Evolutionary conservation across 1,284 basidiomycete genomes (phyloP), one percentile per base, ranked within the genome.

Genomic region (Apiotrichum domesticum): DNA sequence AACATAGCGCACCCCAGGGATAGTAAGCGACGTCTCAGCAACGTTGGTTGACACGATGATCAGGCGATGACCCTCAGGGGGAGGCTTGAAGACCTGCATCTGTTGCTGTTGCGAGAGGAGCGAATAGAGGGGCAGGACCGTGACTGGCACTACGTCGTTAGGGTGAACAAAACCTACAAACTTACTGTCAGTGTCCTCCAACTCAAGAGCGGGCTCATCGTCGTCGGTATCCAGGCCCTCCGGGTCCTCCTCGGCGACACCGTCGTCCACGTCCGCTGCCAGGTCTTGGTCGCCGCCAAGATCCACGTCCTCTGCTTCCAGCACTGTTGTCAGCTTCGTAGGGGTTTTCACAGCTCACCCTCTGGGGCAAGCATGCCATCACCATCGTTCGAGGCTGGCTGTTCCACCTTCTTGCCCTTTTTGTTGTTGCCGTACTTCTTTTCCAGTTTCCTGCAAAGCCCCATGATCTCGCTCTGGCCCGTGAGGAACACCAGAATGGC

Each of bases 41-140:
- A 89, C 86, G 69, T 89, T 89, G 35, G 87, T 89, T 0, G 87
- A 80, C 7, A 89, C 81, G 13, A 88, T 85, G 15, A 88, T 85
- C 1, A 89, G 80, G 9, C 87, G 82, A 37, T 81, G 75, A 1
- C 82, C 84, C 10, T 77, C 74, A 1, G 87, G 86, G 3, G 86
- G 85, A 3, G 80, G 79, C 54, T 82, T 77, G 72, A 89, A 89
- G 6, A 88, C 86, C 46, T 80, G 79, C 82, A 88, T 85, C 70
- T 89, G 87, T 68, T 86, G 84, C 44, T 87, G 84, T 49, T 83
- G 84, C 0, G 86, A 80, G 1, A 89, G 76, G 1, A 88, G 78
- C 6, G 87, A 87, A 76, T 89, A 88, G 5, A 89, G 76, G 0
- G 87, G 87, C 0, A 89, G 79, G 46, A 89, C 80, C 67, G 87